Base-by-base conservation (phyloP, 2,329 filamentous ascomycete genomes). In the Aspergillus oerlinghausenensis region DNA sequence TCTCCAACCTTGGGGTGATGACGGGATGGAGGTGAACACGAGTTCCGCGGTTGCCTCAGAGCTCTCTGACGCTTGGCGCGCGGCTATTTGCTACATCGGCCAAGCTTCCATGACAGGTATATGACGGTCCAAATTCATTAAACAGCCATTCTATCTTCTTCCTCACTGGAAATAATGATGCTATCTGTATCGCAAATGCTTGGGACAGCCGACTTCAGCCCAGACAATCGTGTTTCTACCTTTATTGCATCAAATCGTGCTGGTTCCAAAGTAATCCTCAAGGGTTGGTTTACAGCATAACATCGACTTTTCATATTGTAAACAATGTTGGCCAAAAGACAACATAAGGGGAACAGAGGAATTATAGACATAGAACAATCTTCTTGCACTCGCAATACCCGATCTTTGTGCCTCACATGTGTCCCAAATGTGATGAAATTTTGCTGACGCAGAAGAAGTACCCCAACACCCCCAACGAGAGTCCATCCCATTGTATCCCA, bases 391-490 rank as follows among this genome's bases (percentile, higher is more conserved):
- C 68, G 69, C 67, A 65, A 63, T 66, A 63, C 65, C 63, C 65
- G 58, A 64, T 59, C 59, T 61, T 61, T 62, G 52, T 60, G 60
- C 61, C 61, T 61, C 62, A 56, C 59, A 54, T 56, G 65, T 65
- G 62, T 65, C 60, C 59, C 55, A 63, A 61, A 62, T 61, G 55
- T 57, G 61, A 64, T 57, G 55, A 59, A 59, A 61, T 58, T 52
- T 64, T 58, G 63, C 64, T 67, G 68, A 66, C 66, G 65, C 62
- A 69, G 72, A 73, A 70, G 67, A 65, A 71, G 70, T 69, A 65
- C 68, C 70, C 71, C 69, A 73, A 73, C 70, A 73, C 70, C 71
- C 67, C 69, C 70, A 67, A 70, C 66, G 21, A 69, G 63, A 69
- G 66, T 69, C 69, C 71, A 61, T 69, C 65, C 67, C 68, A 63